Evolutionary conservation across 2,329 filamentous ascomycete genomes (phyloP).

Genomic region (Conoideocrella luteorostrata): DNA sequence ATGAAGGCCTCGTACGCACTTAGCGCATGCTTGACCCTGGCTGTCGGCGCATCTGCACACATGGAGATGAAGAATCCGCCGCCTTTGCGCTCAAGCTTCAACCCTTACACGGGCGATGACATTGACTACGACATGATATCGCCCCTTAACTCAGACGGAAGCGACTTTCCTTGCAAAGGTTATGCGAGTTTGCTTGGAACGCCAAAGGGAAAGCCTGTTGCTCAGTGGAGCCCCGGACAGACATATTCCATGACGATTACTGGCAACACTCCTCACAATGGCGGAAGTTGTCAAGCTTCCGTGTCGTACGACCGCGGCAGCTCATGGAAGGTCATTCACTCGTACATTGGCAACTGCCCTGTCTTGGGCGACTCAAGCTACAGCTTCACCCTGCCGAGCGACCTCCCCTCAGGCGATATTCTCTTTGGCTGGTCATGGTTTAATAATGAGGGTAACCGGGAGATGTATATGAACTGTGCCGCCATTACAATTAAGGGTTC

Average conservation of each 20-base stretch:
- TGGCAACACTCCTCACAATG: slow-evolving; percentile 47
- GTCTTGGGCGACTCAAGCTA: slow-evolving; percentile 17
- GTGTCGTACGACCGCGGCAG: slow-evolving; percentile 55
- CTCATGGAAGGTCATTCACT: slow-evolving; percentile 47
- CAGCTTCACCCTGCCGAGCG: slow-evolving; percentile 47
- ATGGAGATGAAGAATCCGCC: slow-evolving; percentile 24
- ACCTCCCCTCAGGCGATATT: slow-evolving; percentile 42
- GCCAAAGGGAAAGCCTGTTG: slow-evolving; percentile 34
- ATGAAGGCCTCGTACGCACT: background rate
- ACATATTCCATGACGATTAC: slow-evolving; percentile 47
- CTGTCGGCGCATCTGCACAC: slow-evolving; percentile 13
- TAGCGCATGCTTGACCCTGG: background rate
- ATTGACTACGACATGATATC: slow-evolving; percentile 53
- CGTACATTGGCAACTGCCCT: slow-evolving; percentile 31
- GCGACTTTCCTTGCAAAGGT: slow-evolving; percentile 58
- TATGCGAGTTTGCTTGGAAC: slow-evolving; percentile 19
- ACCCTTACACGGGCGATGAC: slow-evolving; percentile 19
- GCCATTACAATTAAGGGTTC: slow-evolving; percentile 41
- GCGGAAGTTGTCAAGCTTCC: slow-evolving; percentile 58
- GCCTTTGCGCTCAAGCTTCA: slow-evolving; percentile 22
- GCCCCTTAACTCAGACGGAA: slow-evolving; percentile 43
- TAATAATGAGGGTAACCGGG: slow-evolving; percentile 56
- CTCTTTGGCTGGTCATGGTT: slow-evolving; percentile 60
- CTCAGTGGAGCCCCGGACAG: slow-evolving; percentile 45
- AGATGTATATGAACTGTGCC: slow-evolving; percentile 68